Base-by-base conservation (phyloP, 2,329 filamentous ascomycete species). In the Dactylella cylindrospora region DNA sequence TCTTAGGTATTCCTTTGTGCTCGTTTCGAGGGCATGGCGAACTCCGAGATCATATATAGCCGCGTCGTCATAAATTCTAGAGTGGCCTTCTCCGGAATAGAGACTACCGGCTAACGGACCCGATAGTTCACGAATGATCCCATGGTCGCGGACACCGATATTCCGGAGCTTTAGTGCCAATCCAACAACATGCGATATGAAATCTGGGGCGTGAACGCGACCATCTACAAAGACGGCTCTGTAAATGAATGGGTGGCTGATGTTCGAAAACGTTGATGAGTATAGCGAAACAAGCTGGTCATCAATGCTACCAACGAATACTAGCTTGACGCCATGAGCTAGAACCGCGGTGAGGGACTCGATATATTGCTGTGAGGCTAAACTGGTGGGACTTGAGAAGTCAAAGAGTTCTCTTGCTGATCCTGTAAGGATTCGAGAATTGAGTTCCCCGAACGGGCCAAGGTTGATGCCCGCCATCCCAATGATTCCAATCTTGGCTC, bases 141-240 rank as follows among this genome's bases (percentile, higher is more conserved):
- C 91, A 71, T 98, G 93, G 71, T 98, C 93, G 1, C 88, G 85
- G 19, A 97, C 80, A 26, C 93, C 93, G 1, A 96, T 80, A 70
- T 98, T 98, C 49, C 93, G 88, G 7, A 98, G 79, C 70, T 96
- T 97, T 66, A 97, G 81, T 0, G 88, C 86, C 71, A 98, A 96
- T 39, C 90, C 90, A 36, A 98, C 85, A 1, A 98, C 81, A 70
- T 95, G 88, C 1, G 89, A 88, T 44, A 98, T 84, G 70, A 98
- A 98, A 72, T 95, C 90, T 1, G 90, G 89, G 0, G 90, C 86
- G 71, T 97, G 91, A 26, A 96, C 80, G 59, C 90, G 84, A 20
- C 90, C 88, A 72, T 98, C 91, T 49, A 98, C 87, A 71, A 97
- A 97, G 12, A 95, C 90, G n/a, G 90, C 88, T 22, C 93, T 84